Evolutionary conservation across 257 asterid genomes (phyloP).

Genomic region (Mitragyna speciosa): DNA sequence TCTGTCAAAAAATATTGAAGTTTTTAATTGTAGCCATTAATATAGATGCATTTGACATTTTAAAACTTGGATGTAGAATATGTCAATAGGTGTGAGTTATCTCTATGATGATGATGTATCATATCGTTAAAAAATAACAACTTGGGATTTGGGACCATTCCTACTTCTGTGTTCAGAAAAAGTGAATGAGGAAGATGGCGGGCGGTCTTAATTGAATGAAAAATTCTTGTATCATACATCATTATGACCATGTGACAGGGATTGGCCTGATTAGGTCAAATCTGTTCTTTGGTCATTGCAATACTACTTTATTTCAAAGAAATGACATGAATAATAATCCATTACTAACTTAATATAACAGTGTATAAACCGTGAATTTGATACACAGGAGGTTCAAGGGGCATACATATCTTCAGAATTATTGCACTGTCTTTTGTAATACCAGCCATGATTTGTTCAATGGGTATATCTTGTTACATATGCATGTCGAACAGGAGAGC

Average conservation of each 20-base stretch:
- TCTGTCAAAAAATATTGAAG: background rate
- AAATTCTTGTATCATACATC: too few relatives aligned
- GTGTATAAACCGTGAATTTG: background rate
- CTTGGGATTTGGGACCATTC: background rate
- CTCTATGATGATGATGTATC: background rate
- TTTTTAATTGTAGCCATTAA: background rate
- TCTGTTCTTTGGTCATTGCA: too few relatives aligned
- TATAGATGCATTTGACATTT: background rate
- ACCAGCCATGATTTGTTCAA: conserved; percentile 29
- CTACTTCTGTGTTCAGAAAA: background rate
- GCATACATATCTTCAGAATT: conserved; percentile 15
- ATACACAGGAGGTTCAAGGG: conserved; percentile 21
- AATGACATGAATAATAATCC: too few relatives aligned
- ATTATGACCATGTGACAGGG: too few relatives aligned
- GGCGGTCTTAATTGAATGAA: too few relatives aligned
- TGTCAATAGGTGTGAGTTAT: background rate
- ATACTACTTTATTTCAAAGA: too few relatives aligned
- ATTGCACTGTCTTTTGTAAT: conserved; percentile 30
- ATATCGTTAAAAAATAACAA: too few relatives aligned
- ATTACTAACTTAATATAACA: background rate
- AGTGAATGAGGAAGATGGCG: too few relatives aligned
- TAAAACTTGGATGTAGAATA: background rate
- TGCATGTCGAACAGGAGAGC: conserved; percentile 14
- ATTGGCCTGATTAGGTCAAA: too few relatives aligned
- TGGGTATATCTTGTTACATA: conserved; percentile 26